A percentile compares a stretch with the other conserved stretches of the same genome.
These are phyloP conservation scores for Corymbia citriodora DNA, from an alignment of 441 rosid species.

Conservation along the genomic window DNA sequence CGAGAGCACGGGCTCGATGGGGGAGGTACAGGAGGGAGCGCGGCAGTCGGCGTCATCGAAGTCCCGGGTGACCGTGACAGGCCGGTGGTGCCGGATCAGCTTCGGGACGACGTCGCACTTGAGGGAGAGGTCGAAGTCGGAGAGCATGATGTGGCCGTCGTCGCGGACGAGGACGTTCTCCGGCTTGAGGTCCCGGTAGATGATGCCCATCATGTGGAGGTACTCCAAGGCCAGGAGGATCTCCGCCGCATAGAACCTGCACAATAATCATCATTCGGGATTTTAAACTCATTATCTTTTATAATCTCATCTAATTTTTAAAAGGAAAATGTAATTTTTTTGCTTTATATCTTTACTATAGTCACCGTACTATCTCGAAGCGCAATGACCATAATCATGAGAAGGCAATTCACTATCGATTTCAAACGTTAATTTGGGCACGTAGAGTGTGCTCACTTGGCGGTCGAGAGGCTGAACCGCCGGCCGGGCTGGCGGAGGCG, in stretches of 20 bases:
- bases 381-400: not conserved
- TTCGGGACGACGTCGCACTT: conserved; percentile 54
- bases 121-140: conserved; percentile 62
- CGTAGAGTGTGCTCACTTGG: conserved; percentile 35
- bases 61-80: not conserved
- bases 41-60: conserved; percentile 12
- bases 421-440: not conserved
- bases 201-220: conserved; percentile 72
- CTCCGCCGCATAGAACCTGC: conserved; percentile 72
- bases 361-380: not conserved
- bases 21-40: conserved; percentile 52
- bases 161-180: conserved; percentile 60
- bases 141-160: conserved; percentile 66
- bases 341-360: not conserved
- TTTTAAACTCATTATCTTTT: not conserved
- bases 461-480: conserved; percentile 57
- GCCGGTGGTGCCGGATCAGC: conserved; percentile 26
- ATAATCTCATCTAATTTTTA: not conserved
- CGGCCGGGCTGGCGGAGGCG: conserved; percentile 62
- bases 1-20: conserved; percentile 59
- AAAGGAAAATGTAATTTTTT: not conserved
- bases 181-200: conserved; percentile 58
- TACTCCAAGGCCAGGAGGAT: conserved; percentile 51
- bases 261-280: not conserved
- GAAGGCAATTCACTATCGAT: not conserved